Percentiles rank a stretch among this genome's conserved stretches.
Conservation (phyloP, 192 early-diverging fungal genomes). For the Rhizophagus clarus region DNA sequence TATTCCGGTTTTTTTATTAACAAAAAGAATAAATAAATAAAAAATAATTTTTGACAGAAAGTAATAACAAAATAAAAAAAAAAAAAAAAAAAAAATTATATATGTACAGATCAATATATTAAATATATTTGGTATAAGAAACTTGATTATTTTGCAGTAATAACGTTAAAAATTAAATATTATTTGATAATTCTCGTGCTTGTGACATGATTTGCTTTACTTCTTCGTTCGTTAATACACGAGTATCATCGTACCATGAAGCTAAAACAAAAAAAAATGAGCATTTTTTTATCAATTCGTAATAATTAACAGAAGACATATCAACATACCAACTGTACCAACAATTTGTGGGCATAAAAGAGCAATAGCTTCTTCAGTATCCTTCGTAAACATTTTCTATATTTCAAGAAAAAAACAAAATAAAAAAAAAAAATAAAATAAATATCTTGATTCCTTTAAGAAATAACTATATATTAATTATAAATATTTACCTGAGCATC, state of each 20-base stretch:
- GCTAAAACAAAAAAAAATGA: neutral
- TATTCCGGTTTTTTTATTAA: too few species aligned
- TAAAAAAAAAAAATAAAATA: neutral
- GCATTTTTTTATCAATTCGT: neutral
- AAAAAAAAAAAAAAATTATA: too few species aligned
- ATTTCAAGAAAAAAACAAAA: neutral
- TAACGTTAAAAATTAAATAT: too few species aligned
- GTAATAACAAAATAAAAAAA: too few species aligned
- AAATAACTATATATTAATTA: neutral
- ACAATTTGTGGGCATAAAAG: constrained; percentile 9
- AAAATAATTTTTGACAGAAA: too few species aligned
- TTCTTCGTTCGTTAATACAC: neutral
- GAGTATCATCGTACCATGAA: constrained; percentile 15
- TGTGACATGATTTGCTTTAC: neutral
- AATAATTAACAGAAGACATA: neutral
- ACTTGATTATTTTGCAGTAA: too few species aligned
- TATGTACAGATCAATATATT: too few species aligned
- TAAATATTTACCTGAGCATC: constrained; percentile 26
- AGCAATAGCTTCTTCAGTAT: constrained; percentile 10
- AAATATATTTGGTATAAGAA: too few species aligned
- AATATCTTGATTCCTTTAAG: neutral
- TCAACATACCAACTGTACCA: constrained; percentile 19
- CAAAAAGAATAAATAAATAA: too few species aligned
- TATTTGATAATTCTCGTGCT: neutral
- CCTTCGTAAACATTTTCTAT: constrained; percentile 23